Conservation (phyloP, 164 flowering plant genomes). For the Berberis vulgaris region DNA sequence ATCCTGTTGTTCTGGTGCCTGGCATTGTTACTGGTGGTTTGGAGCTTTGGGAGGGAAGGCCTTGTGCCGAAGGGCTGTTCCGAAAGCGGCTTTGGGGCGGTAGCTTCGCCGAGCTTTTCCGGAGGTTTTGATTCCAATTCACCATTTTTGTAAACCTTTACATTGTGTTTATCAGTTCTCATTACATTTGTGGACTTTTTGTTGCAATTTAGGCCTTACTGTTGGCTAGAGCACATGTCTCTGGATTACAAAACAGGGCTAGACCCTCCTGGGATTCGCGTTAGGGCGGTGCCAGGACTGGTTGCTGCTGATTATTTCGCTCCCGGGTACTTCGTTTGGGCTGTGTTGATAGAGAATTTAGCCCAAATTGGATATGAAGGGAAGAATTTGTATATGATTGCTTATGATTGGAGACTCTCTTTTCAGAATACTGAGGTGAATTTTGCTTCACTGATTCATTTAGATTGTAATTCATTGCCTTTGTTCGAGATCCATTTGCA, state of each 20-base stretch:
- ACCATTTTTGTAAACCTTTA: not conserved
- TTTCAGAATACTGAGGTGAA: conserved; percentile 72
- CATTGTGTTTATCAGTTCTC: conserved; percentile 1
- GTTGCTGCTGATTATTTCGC: conserved; percentile 73
- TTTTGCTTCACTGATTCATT: not conserved
- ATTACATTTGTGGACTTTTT: not conserved
- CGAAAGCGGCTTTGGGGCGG: conserved; percentile 76
- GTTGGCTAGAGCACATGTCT: conserved; percentile 76
- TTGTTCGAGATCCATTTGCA: too few relatives aligned
- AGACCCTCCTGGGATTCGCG: conserved; percentile 72
- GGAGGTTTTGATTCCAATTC: conserved; percentile 31
- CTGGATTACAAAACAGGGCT: conserved; percentile 67
- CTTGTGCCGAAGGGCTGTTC: conserved; percentile 68
- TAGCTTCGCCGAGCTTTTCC: conserved; percentile 54
- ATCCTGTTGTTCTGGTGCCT: conserved; percentile 16
- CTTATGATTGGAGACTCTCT: conserved; percentile 78
- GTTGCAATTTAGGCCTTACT: conserved; percentile 42
- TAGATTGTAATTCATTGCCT: too few relatives aligned
- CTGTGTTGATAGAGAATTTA: conserved; percentile 60
- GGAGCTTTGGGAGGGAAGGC: conserved; percentile 23
- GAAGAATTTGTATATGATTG: conserved; percentile 68
- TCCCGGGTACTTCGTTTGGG: conserved; percentile 79
- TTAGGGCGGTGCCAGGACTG: conserved; percentile 62
- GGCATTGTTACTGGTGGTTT: conserved; percentile 19
- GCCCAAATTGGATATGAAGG: conserved; percentile 67